Percentiles rank a stretch among this genome's conserved stretches.
phyloP scores from a whole-genome alignment of 208 protist species.

The Trypanosoma mega region DNA sequence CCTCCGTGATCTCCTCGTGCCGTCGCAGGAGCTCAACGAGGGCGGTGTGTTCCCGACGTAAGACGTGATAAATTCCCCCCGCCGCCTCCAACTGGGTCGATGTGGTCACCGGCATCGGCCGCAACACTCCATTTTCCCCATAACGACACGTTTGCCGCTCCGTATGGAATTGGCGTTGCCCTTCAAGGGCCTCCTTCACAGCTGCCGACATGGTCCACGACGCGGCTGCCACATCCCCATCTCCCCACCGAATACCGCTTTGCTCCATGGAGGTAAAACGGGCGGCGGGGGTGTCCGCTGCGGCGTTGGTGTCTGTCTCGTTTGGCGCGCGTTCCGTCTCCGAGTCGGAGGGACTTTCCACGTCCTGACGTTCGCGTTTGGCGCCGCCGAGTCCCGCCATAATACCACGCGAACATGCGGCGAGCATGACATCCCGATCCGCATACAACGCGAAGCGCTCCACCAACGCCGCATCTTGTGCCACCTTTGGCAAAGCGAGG shows the following conservation, averaged over 20 bases:
- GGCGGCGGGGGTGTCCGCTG: not conserved
- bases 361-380: slow-evolving; percentile 24
- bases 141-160: not conserved
- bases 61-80: slow-evolving; percentile 13
- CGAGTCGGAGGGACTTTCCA: slow-evolving; percentile 20
- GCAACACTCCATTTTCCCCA: not conserved
- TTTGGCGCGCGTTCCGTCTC: not conserved
- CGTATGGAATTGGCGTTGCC: not conserved
- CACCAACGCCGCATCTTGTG: slow-evolving; percentile 19
- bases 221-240: slow-evolving; percentile 25
- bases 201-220: slow-evolving; percentile 16
- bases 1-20: slow-evolving; percentile 26
- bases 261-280: slow-evolving; percentile 28
- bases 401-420: slow-evolving; percentile 27
- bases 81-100: slow-evolving; percentile 21
- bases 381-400: slow-evolving; percentile 35
- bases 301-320: not conserved
- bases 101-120: slow-evolving; percentile 26
- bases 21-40: slow-evolving; percentile 14
- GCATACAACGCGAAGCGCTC: slow-evolving; percentile 29
- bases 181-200: slow-evolving; percentile 17
- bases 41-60: slow-evolving; percentile 20
- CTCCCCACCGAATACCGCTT: slow-evolving; percentile 29
- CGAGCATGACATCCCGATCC: slow-evolving; percentile 36
- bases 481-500: slow-evolving; percentile 42